These are phyloP conservation scores for Suhomyces xylopsoci DNA, from an alignment of 805 yeast species.

Conservation along the genomic window DNA sequence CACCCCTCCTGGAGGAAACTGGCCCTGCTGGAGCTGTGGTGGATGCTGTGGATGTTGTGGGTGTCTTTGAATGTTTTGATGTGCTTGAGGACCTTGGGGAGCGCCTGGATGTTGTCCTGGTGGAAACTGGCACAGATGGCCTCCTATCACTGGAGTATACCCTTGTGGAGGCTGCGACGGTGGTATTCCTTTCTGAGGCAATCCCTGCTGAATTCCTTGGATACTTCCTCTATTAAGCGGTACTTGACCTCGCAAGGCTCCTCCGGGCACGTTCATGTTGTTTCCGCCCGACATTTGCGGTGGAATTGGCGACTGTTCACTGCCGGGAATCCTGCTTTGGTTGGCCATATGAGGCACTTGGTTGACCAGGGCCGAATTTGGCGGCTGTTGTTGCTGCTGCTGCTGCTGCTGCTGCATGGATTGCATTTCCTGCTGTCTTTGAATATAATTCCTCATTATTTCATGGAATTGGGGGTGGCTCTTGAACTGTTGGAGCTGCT, in stretches of 20 bases:
- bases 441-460: constrained; percentile 38
- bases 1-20: neutral
- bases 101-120: neutral
- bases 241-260: neutral
- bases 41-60: neutral
- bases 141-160: constrained; percentile 1
- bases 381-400: constrained; percentile 18
- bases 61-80: neutral
- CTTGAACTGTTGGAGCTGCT: constrained; percentile 41
- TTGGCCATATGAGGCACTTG: constrained; percentile 2
- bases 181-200: constrained; percentile 3
- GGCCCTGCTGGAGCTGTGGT: neutral
- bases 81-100: neutral
- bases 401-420: constrained; percentile 32
- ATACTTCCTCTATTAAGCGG: neutral
- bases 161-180: constrained; percentile 3
- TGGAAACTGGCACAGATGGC: neutral
- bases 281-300: constrained; percentile 4
- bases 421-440: constrained; percentile 36
- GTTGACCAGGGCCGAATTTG: constrained; percentile 1
- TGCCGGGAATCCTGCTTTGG: constrained; percentile 1
- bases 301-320: neutral
- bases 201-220: neutral
- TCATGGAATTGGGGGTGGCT: constrained; percentile 44
- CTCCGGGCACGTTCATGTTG: neutral